Conservation (phyloP, 176 grass and related monocot genomes). For the Leersia perrieri region DNA sequence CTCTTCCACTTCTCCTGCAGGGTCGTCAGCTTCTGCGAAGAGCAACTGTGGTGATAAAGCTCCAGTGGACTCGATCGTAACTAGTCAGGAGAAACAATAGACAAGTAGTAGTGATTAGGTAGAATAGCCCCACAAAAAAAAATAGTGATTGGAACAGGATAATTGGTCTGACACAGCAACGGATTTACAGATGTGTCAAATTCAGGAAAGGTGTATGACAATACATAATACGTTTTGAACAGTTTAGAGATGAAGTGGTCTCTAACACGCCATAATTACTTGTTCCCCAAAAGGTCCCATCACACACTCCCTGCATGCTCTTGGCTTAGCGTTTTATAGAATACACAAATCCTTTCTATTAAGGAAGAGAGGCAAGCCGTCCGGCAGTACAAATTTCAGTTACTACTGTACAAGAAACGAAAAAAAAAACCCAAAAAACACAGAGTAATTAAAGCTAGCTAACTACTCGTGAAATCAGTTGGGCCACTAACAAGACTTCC, state of each 20-base stretch:
- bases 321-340: conserved; percentile 54
- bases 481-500: too few species aligned
- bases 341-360: too few species aligned
- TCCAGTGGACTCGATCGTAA: conserved; percentile 69
- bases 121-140: too few species aligned
- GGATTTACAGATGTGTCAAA: neutral
- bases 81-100: conserved; percentile 36
- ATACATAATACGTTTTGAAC: neutral
- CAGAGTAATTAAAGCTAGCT: too few species aligned
- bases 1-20: conserved; percentile 72
- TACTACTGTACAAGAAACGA: too few species aligned
- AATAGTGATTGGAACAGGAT: neutral
- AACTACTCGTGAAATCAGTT: too few species aligned
- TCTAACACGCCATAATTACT: conserved; percentile 60
- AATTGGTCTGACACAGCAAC: neutral
- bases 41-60: conserved; percentile 56
- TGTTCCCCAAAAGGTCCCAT: conserved; percentile 23
- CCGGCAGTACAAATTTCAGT: too few species aligned
- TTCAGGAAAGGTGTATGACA: neutral
- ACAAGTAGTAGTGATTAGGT: too few species aligned
- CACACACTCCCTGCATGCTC: conserved; percentile 72
- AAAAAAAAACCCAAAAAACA: too few species aligned
- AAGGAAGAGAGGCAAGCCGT: too few species aligned
- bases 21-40: conserved; percentile 79
- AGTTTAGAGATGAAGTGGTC: conserved; percentile 88